Evolutionary conservation across 2,329 filamentous ascomycete genomes (phyloP), one percentile per base, ranked within the genome.

Genomic region (Talaromyces islandicus): DNA sequence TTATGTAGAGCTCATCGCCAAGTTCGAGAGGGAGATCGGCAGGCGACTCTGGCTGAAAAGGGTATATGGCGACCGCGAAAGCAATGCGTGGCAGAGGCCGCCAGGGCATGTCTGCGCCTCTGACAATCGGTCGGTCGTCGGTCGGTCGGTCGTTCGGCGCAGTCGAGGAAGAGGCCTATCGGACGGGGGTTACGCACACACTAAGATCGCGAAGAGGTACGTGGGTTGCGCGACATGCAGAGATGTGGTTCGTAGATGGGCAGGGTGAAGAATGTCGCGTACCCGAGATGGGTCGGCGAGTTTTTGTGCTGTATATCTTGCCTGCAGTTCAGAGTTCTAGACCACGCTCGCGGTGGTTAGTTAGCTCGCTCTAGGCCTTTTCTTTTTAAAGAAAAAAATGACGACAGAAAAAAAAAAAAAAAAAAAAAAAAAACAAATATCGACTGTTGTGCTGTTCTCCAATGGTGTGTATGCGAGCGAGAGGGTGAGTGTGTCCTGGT

Each of bases 1-100:
- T 97, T 66, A 99, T 95, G 78, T 99, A 99, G 65, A 99, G 82
- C 78, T 99, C 94, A 83, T 99, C 94, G 74, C 94, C 94, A 65
- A 99, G 91, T 77, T 99, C 92, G 73, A 99, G 88, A 10, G 95
- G 94, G 21, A 99, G 87, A 77, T 99, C 94, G 73, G 92, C 90
- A 58, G 92, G 86, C 65, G 88, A 88, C 62, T 90, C 88, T 62
- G 94, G 90, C 68, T 89, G 84, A 78, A 99, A 99, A 41, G 94
- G 94, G 75, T 92, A 96, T 67, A 88, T 92, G 81, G 93, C 94
- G 76, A 99, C 90, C 69, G 93, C 95, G 81, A 97, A 99, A 73
- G 92, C 94, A 81, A 99, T 97, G 71, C 91, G 90, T 77, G 92
- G 91, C 76, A 99, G 85, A 71, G 94, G 93, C 84, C 90, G 88